Base-by-base conservation (phyloP, 305 asterid species). In the Rubia peregrina region DNA sequence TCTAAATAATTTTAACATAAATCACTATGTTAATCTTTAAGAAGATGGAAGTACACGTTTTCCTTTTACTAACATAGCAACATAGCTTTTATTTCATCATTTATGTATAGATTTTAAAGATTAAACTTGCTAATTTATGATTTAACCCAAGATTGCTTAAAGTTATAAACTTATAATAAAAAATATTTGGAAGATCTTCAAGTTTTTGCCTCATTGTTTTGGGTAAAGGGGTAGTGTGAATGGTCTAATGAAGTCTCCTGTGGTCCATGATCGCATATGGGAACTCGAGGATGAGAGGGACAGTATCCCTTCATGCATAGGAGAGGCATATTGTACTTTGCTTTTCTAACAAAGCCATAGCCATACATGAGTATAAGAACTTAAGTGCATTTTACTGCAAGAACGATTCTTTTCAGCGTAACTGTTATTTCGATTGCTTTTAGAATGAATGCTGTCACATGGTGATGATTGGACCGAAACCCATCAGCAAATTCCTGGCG, bases 301-400 rank as follows among this genome's bases (percentile, higher is more conserved):
- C 76, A 67, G 44, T 67, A 43, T 19, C 42, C 38, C 46, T 44
- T 56, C 46, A 67, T 74, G 51, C 53, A 73, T 66, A 14, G 9
- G 46, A 30, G 41, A 48, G 36, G 61, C 26, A n/a, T 26, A 21
- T 26, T 30, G 42, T 16, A 30, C 17, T 26, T 30, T 46, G 26
- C 6, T 44, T 44, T 44, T 24, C 24, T 9, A 48, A 10, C 12
- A 43, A 38, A 64, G 26, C 41, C 61, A 61, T 61, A 11, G 17
- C 19, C 19, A 3, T 57, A 7, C 36, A 19, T 57, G 4, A 11
- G 3, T 30, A 30, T 30, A 30, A 30, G 33, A 30, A 30, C 33
- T 30, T 30, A 30, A 30, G 2, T 30, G 33, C 33, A 30, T 3
- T 1, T 30, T 30, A 30, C 33, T 30, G 33, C 3, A 30, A 30